Percentiles rank a stretch among this genome's conserved stretches.
Evolutionary conservation across 192 early-diverging fungal genomes (phyloP).

Genomic region (Mortierella claussenii): DNA sequence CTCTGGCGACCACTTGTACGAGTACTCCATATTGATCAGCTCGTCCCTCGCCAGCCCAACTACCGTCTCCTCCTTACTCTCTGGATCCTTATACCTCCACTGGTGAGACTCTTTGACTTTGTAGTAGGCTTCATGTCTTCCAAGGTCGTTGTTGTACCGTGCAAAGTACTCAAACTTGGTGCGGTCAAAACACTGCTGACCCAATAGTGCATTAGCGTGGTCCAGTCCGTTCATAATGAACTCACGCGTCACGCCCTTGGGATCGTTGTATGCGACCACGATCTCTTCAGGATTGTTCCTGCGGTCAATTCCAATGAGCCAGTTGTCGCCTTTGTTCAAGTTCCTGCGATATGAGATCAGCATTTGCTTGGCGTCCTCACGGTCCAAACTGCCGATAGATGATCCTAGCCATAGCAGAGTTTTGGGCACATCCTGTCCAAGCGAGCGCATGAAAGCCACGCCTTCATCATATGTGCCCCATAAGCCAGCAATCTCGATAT

Average conservation of each 20-base stretch:
- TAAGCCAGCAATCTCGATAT: conserved; percentile 81
- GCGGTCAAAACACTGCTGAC: conserved; percentile 67
- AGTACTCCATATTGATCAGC: conserved; percentile 89
- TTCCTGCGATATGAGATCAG: conserved; percentile 66
- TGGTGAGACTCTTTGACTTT: conserved; percentile 62
- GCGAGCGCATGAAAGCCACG: conserved; percentile 67
- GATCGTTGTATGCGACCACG: conserved; percentile 87
- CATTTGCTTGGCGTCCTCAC: conserved; percentile 75
- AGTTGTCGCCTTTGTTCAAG: conserved; percentile 75
- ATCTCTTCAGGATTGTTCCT: conserved; percentile 78
- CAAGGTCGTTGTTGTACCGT: conserved; percentile 74
- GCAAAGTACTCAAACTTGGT: conserved; percentile 77
- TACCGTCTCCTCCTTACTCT: not conserved
- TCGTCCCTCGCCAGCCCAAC: conserved; percentile 72
- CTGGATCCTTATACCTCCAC: conserved; percentile 54
- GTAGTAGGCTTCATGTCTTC: conserved; percentile 87
- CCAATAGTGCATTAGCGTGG: conserved; percentile 79
- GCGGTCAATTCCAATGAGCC: conserved; percentile 88
- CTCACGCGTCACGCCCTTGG: conserved; percentile 75
- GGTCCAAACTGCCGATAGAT: conserved; percentile 84
- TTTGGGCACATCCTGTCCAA: conserved; percentile 66
- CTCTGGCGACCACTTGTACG: conserved; percentile 79
- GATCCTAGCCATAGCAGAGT: conserved; percentile 91
- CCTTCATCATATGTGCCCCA: conserved; percentile 93
- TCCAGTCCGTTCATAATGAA: conserved; percentile 89